These are phyloP conservation scores for Domatiomyces globalis DNA, from an alignment of 2,329 filamentous ascomycete species.

Conservation along the genomic window DNA sequence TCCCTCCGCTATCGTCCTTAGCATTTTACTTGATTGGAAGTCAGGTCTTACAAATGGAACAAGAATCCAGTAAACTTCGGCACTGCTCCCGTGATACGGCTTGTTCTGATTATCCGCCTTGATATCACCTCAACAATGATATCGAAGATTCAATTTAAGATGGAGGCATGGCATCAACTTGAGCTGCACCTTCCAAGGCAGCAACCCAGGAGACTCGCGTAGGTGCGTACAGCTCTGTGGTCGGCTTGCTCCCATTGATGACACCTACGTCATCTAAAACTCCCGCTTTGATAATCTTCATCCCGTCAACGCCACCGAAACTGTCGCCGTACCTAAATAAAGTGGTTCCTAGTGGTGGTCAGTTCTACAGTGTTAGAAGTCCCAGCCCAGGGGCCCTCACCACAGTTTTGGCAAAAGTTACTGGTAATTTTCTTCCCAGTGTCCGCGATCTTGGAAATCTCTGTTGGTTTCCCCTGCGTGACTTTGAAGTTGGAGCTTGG, in stretches of 20 bases:
- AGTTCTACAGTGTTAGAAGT: no score
- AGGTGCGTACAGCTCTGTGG: conserved; percentile 21
- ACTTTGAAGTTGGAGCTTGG: conserved; percentile 20
- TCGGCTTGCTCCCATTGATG: conserved; percentile 21
- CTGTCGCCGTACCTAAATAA: conserved; percentile 18
- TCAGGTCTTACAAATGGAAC: no score
- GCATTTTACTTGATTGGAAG: no score
- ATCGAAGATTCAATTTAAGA: conserved; percentile 4
- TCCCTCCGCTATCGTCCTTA: no score
- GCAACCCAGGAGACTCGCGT: conserved; percentile 11
- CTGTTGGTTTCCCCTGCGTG: conserved; percentile 20
- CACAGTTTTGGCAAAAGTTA: conserved; percentile 27
- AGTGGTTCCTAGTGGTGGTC: conserved; percentile 17
- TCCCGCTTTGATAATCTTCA: conserved; percentile 24
- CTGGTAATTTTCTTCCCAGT: conserved; percentile 25
- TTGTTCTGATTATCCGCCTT: no score
- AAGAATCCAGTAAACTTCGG: no score
- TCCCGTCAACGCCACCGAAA: conserved; percentile 20
- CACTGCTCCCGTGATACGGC: no score
- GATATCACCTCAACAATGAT: no score
- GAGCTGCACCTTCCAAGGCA: conserved; percentile 7
- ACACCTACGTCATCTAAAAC: conserved; percentile 23
- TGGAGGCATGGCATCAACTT: conserved; percentile 10
- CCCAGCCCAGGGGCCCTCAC: no score
- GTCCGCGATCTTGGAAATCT: conserved; percentile 23